Percentiles rank a stretch among this genome's conserved stretches.
These are phyloP conservation scores for Ganoderma sinense DNA, from an alignment of 1,284 basidiomycete genomes.

Conservation along the genomic window DNA sequence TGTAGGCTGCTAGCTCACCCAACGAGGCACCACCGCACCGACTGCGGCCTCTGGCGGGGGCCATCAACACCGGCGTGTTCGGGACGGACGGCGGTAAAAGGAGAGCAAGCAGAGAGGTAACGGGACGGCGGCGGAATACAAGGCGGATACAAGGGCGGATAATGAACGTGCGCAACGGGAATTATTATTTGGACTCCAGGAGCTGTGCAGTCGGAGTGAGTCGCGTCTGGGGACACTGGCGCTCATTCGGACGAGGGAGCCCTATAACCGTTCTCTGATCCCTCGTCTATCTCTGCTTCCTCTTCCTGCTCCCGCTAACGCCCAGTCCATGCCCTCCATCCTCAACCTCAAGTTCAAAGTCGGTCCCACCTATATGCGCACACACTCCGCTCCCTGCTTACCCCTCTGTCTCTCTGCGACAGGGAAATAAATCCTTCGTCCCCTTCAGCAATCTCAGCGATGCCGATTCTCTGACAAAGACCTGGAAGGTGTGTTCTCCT, in stretches of 20 bases:
- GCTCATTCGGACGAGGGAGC: conserved; percentile 31
- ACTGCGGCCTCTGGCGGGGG: conserved; percentile 3
- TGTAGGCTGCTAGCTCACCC: conserved; percentile 24
- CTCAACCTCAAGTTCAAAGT: conserved; percentile 90
- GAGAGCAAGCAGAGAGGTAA: neutral
- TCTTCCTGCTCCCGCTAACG: conserved; percentile 29
- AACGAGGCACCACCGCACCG: conserved; percentile 26
- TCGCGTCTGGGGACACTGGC: conserved; percentile 4
- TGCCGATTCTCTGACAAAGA: conserved; percentile 82
- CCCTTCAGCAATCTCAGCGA: conserved; percentile 87
- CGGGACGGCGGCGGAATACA: neutral
- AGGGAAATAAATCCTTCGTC: conserved; percentile 92
- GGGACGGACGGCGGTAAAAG: conserved; percentile 11
- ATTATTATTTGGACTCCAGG: neutral
- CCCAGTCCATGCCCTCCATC: conserved; percentile 73
- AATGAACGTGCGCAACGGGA: conserved; percentile 3
- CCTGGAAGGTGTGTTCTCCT: conserved; percentile 76
- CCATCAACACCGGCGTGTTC: conserved; percentile 1
- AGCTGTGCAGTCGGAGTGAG: neutral
- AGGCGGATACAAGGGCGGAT: neutral
- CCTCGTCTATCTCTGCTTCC: conserved; percentile 32
- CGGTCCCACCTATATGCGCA: conserved; percentile 36
- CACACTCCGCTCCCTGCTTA: conserved; percentile 29
- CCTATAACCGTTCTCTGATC: conserved; percentile 38
- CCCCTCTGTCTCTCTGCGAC: conserved; percentile 35